These are phyloP conservation scores for Trichoderma sp. DNA, from an alignment of 2,329 filamentous ascomycete species.

Conservation along the genomic window DNA sequence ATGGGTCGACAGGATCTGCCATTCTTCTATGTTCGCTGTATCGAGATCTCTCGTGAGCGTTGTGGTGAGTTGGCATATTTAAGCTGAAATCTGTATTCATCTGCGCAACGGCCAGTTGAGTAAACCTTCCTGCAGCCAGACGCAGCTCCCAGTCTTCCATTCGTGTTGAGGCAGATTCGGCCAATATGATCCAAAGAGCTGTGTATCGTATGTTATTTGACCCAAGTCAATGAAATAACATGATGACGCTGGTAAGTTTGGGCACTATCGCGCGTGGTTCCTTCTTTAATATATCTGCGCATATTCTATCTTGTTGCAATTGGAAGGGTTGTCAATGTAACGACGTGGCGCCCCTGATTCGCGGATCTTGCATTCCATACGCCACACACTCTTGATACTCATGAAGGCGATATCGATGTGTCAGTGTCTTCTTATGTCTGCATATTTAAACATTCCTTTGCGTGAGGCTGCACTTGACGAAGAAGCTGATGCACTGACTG, in stretches of 20 bases:
- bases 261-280: not conserved
- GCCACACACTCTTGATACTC: not conserved
- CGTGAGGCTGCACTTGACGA: not conserved
- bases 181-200: not conserved
- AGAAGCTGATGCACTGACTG: not conserved
- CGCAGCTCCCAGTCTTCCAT: not conserved
- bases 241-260: not conserved
- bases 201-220: not conserved
- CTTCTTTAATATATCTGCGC: not conserved
- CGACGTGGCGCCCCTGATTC: not conserved
- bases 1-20: not conserved
- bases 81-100: not conserved
- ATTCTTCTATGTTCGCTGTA: not conserved
- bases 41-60: not conserved
- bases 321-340: not conserved
- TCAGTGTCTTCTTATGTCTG: not conserved
- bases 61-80: not conserved
- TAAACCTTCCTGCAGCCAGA: not conserved
- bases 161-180: not conserved
- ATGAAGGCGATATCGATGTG: not conserved
- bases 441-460: not conserved
- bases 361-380: not conserved
- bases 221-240: not conserved
- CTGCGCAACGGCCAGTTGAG: not conserved
- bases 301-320: not conserved